A percentile compares a stretch with the other conserved stretches of the same genome.
These are phyloP conservation scores for Metarhizium humberi DNA, from an alignment of 2,329 filamentous ascomycete species.

Conservation along the genomic window DNA sequence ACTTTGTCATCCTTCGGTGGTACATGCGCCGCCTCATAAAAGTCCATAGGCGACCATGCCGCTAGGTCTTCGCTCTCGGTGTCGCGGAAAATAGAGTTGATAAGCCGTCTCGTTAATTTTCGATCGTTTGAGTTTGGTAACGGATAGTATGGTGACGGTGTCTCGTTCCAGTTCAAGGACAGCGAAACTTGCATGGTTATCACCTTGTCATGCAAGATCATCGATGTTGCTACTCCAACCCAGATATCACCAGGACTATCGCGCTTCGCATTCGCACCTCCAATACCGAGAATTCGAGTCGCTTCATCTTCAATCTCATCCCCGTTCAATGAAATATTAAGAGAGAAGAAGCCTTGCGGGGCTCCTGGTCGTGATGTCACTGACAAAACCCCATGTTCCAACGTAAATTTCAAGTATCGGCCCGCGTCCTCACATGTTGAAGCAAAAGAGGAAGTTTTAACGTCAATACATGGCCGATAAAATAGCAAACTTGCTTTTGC, in stretches of 20 bases:
- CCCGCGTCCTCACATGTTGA: conserved; percentile 12
- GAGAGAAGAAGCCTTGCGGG: conserved; percentile 4
- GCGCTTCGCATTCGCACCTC: conserved; percentile 8
- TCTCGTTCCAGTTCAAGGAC: conserved; percentile 34
- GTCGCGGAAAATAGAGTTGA: conserved; percentile 26
- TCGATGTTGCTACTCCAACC: conserved; percentile 19
- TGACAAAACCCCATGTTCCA: conserved; percentile 9
- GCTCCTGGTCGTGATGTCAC: conserved; percentile 10
- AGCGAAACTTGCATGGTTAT: conserved; percentile 23
- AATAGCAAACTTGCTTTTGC: conserved; percentile 16
- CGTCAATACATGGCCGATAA: conserved; percentile 14
- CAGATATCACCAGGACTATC: conserved; percentile 24
- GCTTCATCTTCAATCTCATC: conserved; percentile 13
- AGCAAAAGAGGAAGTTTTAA: conserved; percentile 2
- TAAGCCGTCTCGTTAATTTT: conserved; percentile 22
- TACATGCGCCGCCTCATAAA: conserved; percentile 61
- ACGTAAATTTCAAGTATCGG: conserved; percentile 12
- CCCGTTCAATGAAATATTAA: conserved; percentile 13
- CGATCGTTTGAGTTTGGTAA: conserved; percentile 22
- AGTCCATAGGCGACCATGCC: conserved; percentile 41
- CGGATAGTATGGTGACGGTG: conserved; percentile 19
- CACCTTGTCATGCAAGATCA: conserved; percentile 17
- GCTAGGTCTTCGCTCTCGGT: conserved; percentile 3
- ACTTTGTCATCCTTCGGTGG: conserved; percentile 36
- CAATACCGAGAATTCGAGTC: conserved; percentile 11